Base-by-base conservation (phyloP, 2,329 filamentous ascomycete genomes). In the Cytospora mali region DNA sequence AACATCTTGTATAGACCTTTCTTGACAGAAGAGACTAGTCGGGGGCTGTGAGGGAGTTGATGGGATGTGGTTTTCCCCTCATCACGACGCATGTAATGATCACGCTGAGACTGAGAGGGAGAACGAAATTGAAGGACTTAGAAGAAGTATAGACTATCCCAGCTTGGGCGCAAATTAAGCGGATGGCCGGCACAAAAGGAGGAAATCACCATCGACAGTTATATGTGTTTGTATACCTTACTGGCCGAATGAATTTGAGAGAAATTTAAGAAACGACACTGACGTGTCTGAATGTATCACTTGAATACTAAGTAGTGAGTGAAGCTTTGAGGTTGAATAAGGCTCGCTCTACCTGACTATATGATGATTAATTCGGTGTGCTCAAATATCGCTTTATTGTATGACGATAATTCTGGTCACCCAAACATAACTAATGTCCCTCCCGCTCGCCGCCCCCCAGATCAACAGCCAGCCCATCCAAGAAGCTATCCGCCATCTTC, bases 401-500 rank as follows among this genome's bases (percentile, higher is more conserved):
- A 4, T 39, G 23, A 4, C 9, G 16, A 23, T n/a, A 1, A 10
- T 16, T 25, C n/a, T 23, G 23, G 21, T 5, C 10, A 21, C 6
- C n/a, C n/a, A n/a, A n/a, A n/a, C n/a, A n/a, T 25, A 21, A 11
- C 46, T 11, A 48, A 2, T 27, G 35, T 21, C 39, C 28, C 16
- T 18, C 27, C 48, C 42, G 49, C 27, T 55, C 51, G 16, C 21
- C 54, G 21, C 58, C 48, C 23, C 68, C 69, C 58, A 74, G 66
- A 67, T 67, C 66, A 21, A 49, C 59, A 66, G 77, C 77, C 64
- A 90, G 74, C 21, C 83, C 83, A 59, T 88, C 84, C 69, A 96
- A 73, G 74, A 95, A 95, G 66, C 78, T 84, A 69, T 91, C 89
- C 35, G 91, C 90, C 74, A 89, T 82, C 70, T 85, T 88, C 75